phyloP scores from a whole-genome alignment of 495 filamentous ascomycete genomes.

The Tetracladium setigerum region DNA sequence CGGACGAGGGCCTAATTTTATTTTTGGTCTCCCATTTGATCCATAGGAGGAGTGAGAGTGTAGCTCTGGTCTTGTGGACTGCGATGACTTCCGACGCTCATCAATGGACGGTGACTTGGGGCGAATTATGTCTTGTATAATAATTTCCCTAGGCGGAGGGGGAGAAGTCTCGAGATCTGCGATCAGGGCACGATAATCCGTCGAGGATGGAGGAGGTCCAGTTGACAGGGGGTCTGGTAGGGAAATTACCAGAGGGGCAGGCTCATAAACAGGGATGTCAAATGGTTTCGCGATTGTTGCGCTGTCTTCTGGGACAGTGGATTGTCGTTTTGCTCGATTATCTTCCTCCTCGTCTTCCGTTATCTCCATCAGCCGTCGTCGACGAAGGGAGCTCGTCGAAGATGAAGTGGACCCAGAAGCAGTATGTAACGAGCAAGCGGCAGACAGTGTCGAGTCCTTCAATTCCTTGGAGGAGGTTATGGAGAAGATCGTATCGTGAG shows the following conservation, averaged over 20 bases:
- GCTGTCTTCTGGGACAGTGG: conserved; percentile 22
- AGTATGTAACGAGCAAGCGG: conserved; percentile 84
- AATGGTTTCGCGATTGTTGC: conserved; percentile 17
- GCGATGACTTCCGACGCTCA: conserved; percentile 30
- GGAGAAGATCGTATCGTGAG: conserved; percentile 75
- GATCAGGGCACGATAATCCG: neutral
- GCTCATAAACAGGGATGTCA: neutral
- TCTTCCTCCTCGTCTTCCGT: conserved; percentile 70
- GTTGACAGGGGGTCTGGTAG: conserved; percentile 1
- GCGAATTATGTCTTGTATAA: neutral
- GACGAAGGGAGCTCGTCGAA: conserved; percentile 71
- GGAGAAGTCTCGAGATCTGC: conserved; percentile 13
- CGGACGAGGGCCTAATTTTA: conserved; percentile 79
- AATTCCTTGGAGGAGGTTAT: conserved; percentile 69
- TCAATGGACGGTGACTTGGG: conserved; percentile 13
- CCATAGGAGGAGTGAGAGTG: conserved; percentile 47
- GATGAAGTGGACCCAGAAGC: conserved; percentile 82
- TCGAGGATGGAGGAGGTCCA: conserved; percentile 1
- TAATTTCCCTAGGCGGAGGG: conserved; percentile 4
- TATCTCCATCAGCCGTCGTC: conserved; percentile 78
- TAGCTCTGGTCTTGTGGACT: conserved; percentile 60
- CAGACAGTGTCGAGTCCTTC: conserved; percentile 77
- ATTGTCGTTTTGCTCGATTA: conserved; percentile 40
- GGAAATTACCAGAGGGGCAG: conserved; percentile 12
- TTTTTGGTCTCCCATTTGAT: conserved; percentile 56